Conservation (phyloP, 164 flowering plant genomes). For the Umbilicus rupestris region DNA sequence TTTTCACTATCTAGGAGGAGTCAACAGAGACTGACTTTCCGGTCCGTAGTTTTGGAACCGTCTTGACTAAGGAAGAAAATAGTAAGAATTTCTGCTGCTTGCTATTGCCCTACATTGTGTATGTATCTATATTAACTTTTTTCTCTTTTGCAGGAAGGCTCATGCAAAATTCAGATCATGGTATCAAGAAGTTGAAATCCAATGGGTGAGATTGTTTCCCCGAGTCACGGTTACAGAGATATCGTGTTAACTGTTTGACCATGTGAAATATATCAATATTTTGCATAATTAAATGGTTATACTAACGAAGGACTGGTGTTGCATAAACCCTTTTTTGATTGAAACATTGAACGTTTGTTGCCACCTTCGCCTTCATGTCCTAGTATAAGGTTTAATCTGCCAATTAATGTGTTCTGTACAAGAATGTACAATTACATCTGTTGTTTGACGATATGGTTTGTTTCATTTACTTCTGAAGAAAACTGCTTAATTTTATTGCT, state of each 20-base stretch:
- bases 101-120: not conserved
- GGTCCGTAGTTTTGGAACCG: slow-evolving; percentile 75
- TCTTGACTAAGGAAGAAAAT: slow-evolving; percentile 39
- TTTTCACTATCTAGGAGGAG: slow-evolving; percentile 34
- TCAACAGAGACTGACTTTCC: slow-evolving; percentile 33
- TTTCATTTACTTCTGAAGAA: not conserved
- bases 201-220: slow-evolving; percentile 37
- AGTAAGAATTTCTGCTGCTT: slow-evolving; percentile 27
- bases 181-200: slow-evolving; percentile 39
- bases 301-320: too few species aligned
- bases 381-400: not conserved
- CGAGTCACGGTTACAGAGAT: not conserved
- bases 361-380: too few species aligned
- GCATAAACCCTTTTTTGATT: too few species aligned
- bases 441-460: not conserved
- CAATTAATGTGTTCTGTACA: not conserved
- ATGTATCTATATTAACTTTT: slow-evolving; percentile 7
- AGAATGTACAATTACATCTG: too few species aligned
- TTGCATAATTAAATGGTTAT: too few species aligned
- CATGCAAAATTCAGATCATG: slow-evolving; percentile 23
- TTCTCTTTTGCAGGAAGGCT: slow-evolving; percentile 39
- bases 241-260: not conserved
- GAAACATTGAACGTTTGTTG: too few species aligned
- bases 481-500: not conserved
- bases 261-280: not conserved